Base-by-base conservation (phyloP, 768 basidiomycete species). In the Tylopilus subfusipes region DNA sequence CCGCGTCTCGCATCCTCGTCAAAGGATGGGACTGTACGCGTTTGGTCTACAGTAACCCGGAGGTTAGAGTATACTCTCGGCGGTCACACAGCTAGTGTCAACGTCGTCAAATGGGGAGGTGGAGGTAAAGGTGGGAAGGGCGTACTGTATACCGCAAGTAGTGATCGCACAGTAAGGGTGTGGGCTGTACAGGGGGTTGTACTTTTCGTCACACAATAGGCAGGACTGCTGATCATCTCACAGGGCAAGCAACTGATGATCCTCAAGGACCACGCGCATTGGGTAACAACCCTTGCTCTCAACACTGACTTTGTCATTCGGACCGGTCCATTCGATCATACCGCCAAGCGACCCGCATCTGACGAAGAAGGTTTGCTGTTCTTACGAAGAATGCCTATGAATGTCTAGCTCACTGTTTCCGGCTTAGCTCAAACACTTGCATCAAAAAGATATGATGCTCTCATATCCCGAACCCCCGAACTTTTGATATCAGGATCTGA, bases 91-190 rank as follows among this genome's bases (percentile, higher is more conserved):
- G 93, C 93, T 2, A 90, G 88, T 55, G 94, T 98, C 14, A 98
- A 98, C 61, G 88, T 93, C 27, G 92, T 98, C 14, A 84, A 90
- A 61, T 98, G 97, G 96, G 95, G 93, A 43, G 97, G 96, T 7
- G 88, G 88, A 12, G 90, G 88, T 1, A 76, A 79, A 43, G 68
- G 70, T 18, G 76, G 78, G 19, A 75, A 71, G 43, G 90, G 91
- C 1, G 82, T 95, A 11, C 76, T 98, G 29, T 99, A 98, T 69
- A 98, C 97, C 1, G 97, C 93, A 5, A 91, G 90, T 57, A 94
- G 90, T 58, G 97, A 99, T 73, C 76, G 95, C 16, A 95, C 92
- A 3, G 93, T 98, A 21, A 83, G 93, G 57, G 84, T 98, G 39
- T 99, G 97, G 97, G 92, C 93, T 67, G 89, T 90, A 10, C 85